Conservation (phyloP, 1,284 basidiomycete genomes). For the Hemileia vastatrix region DNA sequence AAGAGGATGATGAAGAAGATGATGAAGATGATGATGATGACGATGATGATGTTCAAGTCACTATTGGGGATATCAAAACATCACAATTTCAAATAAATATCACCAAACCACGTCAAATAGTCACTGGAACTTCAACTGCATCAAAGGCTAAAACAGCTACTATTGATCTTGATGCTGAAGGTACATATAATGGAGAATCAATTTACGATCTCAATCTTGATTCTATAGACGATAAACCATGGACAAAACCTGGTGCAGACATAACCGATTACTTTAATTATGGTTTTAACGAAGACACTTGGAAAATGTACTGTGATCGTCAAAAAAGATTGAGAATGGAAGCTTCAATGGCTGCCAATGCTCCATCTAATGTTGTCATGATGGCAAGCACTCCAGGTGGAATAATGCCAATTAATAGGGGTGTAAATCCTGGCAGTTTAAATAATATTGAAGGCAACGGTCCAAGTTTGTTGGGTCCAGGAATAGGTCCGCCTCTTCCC, state of each 20-base stretch:
- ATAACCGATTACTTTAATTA: conserved; percentile 99
- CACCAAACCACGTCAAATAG: conserved; percentile 19
- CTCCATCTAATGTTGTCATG: too few relatives aligned
- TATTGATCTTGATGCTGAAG: too few relatives aligned
- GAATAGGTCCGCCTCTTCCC: too few relatives aligned
- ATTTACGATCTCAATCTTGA: conserved; percentile 23
- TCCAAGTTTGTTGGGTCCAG: too few relatives aligned
- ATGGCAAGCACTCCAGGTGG: too few relatives aligned
- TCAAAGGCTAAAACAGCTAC: conserved; percentile 16
- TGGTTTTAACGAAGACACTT: conserved; percentile 92
- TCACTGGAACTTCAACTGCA: conserved; percentile 4
- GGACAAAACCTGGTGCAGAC: conserved; percentile 88
- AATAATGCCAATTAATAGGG: too few relatives aligned
- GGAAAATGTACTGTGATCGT: conserved; percentile 81
- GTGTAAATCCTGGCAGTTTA: too few relatives aligned
- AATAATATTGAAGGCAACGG: too few relatives aligned
- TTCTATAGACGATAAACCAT: conserved; percentile 43
- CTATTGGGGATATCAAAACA: too few relatives aligned
- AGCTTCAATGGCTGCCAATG: conserved; percentile 16
- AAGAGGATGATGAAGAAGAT: too few relatives aligned
- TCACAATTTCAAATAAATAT: conserved; percentile 21
- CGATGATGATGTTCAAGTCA: too few relatives aligned
- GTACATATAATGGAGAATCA: not conserved
- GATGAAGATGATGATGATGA: too few relatives aligned
- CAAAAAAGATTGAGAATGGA: conserved; percentile 44